Evolutionary conservation across 2,329 filamentous ascomycete species (phyloP).

Genomic region (Thermochaetoides dissita): DNA sequence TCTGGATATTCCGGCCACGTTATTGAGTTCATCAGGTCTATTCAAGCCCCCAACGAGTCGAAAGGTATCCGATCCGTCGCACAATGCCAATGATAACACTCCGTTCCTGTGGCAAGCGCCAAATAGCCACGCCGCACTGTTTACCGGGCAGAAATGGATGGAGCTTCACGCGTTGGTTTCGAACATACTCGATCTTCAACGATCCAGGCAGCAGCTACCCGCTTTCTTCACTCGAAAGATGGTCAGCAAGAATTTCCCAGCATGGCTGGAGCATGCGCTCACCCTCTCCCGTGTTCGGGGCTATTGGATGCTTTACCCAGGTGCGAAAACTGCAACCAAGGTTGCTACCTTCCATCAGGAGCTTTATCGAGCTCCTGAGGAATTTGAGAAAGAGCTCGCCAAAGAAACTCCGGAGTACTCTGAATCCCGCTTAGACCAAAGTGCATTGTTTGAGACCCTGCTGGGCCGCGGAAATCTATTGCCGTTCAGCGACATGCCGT

Average conservation of each 20-base stretch:
- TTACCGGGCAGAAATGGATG: slow-evolving; percentile 75
- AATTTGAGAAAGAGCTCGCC: slow-evolving; percentile 28
- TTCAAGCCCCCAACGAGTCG: slow-evolving; percentile 32
- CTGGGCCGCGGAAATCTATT: slow-evolving; percentile 30
- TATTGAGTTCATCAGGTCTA: slow-evolving; percentile 44
- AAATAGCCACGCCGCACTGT: slow-evolving; percentile 65
- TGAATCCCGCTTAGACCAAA: slow-evolving; percentile 25
- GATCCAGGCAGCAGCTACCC: slow-evolving; percentile 21
- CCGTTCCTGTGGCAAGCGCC: slow-evolving; percentile 79
- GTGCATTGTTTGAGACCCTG: slow-evolving; percentile 36
- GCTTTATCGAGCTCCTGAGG: slow-evolving; percentile 59
- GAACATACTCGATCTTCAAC: slow-evolving; percentile 37
- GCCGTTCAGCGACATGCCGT: slow-evolving; percentile 34
- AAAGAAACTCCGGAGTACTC: slow-evolving; percentile 16
- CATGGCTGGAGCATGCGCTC: slow-evolving; percentile 66
- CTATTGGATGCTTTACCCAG: slow-evolving; percentile 70
- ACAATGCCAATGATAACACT: slow-evolving; percentile 23
- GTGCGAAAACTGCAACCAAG: slow-evolving; percentile 35
- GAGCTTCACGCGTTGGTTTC: slow-evolving; percentile 73
- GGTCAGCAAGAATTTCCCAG: slow-evolving; percentile 54
- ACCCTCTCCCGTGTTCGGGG: slow-evolving; percentile 63
- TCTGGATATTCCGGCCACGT: slow-evolving; percentile 54
- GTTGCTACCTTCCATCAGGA: slow-evolving; percentile 69
- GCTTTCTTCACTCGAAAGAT: slow-evolving; percentile 36
- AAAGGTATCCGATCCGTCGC: slow-evolving; percentile 1